Percentiles rank a stretch among this genome's conserved stretches.
phyloP scores from a whole-genome alignment of 495 filamentous ascomycete species.

The Neurospora discreta region DNA sequence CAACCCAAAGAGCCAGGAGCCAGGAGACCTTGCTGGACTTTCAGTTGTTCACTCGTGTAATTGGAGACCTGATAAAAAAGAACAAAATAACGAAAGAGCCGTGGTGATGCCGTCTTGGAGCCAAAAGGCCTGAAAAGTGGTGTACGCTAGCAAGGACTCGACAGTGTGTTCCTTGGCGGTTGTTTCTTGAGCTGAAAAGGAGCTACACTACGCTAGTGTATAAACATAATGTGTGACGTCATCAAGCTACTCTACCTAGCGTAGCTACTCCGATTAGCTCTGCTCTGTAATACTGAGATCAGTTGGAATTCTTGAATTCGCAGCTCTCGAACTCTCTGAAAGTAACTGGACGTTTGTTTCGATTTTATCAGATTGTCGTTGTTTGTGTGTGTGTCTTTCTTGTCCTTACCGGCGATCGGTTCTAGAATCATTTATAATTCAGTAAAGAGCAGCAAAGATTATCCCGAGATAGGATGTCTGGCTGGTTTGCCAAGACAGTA shows the following conservation, averaged over 20 bases:
- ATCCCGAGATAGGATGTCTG: no score
- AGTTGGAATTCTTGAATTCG: neutral
- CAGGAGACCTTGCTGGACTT: no score
- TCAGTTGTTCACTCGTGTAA: no score
- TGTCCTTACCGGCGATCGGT: neutral
- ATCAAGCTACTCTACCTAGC: neutral
- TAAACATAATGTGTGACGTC: neutral
- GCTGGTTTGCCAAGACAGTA: no score
- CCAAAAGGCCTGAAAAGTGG: neutral
- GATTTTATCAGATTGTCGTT: neutral
- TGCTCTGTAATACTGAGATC: no score
- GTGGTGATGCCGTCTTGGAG: neutral
- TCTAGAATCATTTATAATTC: neutral
- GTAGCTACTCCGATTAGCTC: no score
- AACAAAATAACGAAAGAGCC: neutral
- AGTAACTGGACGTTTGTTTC: neutral
- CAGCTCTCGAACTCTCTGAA: neutral
- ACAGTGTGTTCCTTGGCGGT: neutral
- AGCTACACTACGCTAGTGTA: no score
- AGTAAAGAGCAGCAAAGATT: neutral
- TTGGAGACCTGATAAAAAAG: neutral
- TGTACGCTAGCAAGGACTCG: neutral
- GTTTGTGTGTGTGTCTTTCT: neutral
- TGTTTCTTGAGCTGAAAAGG: neutral
- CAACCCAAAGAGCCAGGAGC: no score